These are phyloP conservation scores for thale cress (Arabidopsis thaliana) DNA, from an alignment of 345 rosid species.

Conservation along the genomic window TAIR10.1 NC_003071.7:14283501-14284000, in stretches of 20 bases:
- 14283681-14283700: neutral
- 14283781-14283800: slow-evolving; percentile 25
- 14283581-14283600: too few species aligned
- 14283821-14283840: slow-evolving; percentile 31
- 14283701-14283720: neutral
- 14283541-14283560: too few species aligned
- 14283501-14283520: too few species aligned
- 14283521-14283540: too few species aligned
- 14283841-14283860: slow-evolving; percentile 13
- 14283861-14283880: slow-evolving; percentile 9
- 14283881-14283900: neutral
- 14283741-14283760: slow-evolving; percentile 17
- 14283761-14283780: slow-evolving; percentile 12
- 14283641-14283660: neutral
- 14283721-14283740: neutral
- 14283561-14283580: too few species aligned
- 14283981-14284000: slow-evolving; percentile 12
- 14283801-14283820: neutral
- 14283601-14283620: too few species aligned
- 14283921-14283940: neutral
- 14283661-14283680: neutral
- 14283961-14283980: slow-evolving; percentile 3
- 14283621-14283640: too few species aligned
- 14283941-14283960: slow-evolving; percentile 25
- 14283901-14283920: slow-evolving; percentile 27